These are phyloP conservation scores for Globisporangium takayamanum DNA, from an alignment of 352 stramenopile species.

Conservation along the genomic window DNA sequence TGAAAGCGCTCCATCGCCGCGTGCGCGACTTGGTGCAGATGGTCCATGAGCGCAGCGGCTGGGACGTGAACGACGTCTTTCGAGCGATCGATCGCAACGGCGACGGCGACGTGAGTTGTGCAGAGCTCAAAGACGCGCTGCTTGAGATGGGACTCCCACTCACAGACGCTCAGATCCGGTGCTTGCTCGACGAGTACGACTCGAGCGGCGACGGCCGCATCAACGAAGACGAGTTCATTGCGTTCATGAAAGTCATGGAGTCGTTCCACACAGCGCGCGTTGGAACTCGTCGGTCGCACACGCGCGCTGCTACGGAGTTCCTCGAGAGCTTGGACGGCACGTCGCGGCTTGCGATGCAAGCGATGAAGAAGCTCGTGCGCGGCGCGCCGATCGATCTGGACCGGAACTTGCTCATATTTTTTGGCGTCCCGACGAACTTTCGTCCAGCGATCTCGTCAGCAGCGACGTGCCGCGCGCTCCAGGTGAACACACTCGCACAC, in stretches of 20 bases:
- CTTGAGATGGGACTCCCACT: slow-evolving; percentile 59
- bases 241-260: slow-evolving; percentile 69
- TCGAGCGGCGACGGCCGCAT: slow-evolving; percentile 51
- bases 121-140: slow-evolving; percentile 51
- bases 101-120: slow-evolving; percentile 42
- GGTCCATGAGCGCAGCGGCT: slow-evolving; percentile 28
- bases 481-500: slow-evolving; percentile 60
- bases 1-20: slow-evolving; percentile 40
- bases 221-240: slow-evolving; percentile 64
- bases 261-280: slow-evolving; percentile 22
- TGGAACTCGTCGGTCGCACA: slow-evolving; percentile 17
- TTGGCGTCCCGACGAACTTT: slow-evolving; percentile 77
- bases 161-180: slow-evolving; percentile 56
- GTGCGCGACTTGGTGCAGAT: slow-evolving; percentile 40
- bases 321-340: slow-evolving; percentile 31
- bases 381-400: slow-evolving; percentile 64
- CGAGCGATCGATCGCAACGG: slow-evolving; percentile 50
- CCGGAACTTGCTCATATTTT: slow-evolving; percentile 60
- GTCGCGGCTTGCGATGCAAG: slow-evolving; percentile 47
- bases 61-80: slow-evolving; percentile 53
- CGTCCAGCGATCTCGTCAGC: slow-evolving; percentile 57
- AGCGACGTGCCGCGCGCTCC: slow-evolving; percentile 34
- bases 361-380: slow-evolving; percentile 73
- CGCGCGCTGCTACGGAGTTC: slow-evolving; percentile 31
- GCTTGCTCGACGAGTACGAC: slow-evolving; percentile 62